Conservation (phyloP, 192 early-diverging fungal species). For the Coemansia javaensis region DNA sequence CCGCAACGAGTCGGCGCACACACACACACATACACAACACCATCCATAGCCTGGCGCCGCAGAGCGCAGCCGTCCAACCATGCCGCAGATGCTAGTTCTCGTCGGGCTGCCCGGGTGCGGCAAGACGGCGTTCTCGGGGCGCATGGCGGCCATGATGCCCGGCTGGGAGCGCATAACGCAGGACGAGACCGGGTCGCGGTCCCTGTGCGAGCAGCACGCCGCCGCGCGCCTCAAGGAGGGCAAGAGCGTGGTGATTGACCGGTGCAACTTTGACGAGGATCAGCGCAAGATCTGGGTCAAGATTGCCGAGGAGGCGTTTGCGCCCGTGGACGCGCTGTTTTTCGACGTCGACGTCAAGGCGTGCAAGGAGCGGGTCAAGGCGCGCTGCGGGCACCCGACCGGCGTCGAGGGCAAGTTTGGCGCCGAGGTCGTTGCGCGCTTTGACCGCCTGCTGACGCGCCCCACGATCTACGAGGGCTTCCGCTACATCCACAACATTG, state of each 20-base stretch:
- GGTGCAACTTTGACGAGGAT: conserved; percentile 72
- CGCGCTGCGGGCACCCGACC: conserved; percentile 63
- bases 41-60: neutral
- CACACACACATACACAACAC: conserved; percentile 1
- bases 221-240: conserved; percentile 47
- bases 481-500: conserved; percentile 52
- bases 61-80: conserved; percentile 1
- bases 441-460: conserved; percentile 47
- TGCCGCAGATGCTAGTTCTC: conserved; percentile 62
- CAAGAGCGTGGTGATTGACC: conserved; percentile 69
- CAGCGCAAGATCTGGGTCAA: conserved; percentile 71
- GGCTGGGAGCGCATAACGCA: conserved; percentile 68
- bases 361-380: conserved; percentile 62
- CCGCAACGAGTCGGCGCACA: neutral
- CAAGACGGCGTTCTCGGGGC: conserved; percentile 65
- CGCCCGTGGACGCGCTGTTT: conserved; percentile 62
- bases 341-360: conserved; percentile 59
- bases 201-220: conserved; percentile 59
- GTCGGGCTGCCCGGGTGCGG: conserved; percentile 74
- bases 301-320: conserved; percentile 56
- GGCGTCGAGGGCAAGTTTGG: conserved; percentile 64
- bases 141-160: conserved; percentile 33
- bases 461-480: conserved; percentile 52
- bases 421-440: conserved; percentile 58
- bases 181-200: conserved; percentile 65